These are phyloP conservation scores for Clarireedia monteithiana DNA, from an alignment of 2,329 filamentous ascomycete species.

Conservation along the genomic window DNA sequence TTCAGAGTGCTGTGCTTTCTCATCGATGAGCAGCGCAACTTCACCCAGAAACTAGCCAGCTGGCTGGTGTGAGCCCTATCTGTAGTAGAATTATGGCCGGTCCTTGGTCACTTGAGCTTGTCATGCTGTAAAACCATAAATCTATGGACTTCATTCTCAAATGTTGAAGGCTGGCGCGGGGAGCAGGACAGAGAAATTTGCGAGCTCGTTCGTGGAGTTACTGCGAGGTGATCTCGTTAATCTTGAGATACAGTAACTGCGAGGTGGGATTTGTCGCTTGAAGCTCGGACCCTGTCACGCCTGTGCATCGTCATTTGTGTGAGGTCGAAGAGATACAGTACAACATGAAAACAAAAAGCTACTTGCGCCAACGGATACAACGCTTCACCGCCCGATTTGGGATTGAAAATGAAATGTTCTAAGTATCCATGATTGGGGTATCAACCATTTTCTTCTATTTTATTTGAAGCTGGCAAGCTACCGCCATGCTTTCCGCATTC, in stretches of 20 bases:
- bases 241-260: neutral
- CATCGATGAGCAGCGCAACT: too few species aligned
- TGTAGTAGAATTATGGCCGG: too few species aligned
- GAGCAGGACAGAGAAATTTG: neutral
- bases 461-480: constrained; percentile 19
- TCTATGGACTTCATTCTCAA: too few species aligned
- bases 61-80: too few species aligned
- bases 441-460: neutral
- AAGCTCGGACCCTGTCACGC: neutral
- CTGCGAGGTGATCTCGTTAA: too few species aligned
- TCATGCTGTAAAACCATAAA: too few species aligned
- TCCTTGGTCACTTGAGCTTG: too few species aligned
- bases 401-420: neutral
- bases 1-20: too few species aligned
- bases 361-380: constrained; percentile 17
- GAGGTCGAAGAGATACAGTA: neutral
- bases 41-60: too few species aligned
- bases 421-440: constrained; percentile 1
- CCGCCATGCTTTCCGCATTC: constrained; percentile 91
- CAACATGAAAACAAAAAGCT: constrained; percentile 6
- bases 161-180: too few species aligned
- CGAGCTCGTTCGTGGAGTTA: too few species aligned
- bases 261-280: neutral
- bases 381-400: neutral
- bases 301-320: constrained; percentile 3